phyloP scores from a whole-genome alignment of 202 grass and related monocot species.

The Brachypodium distachyon region DNA sequence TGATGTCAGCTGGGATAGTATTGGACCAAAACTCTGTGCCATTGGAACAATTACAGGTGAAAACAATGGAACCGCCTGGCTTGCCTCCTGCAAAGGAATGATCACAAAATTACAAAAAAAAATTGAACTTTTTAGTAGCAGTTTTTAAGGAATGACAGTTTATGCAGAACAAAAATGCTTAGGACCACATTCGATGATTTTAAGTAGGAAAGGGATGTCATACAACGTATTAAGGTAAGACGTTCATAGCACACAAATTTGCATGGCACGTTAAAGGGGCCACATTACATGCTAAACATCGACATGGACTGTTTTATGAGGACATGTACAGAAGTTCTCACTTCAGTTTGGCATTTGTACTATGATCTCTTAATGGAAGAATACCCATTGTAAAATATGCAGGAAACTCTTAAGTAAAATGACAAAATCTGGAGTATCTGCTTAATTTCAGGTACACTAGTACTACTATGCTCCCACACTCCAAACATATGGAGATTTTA shows the following conservation, averaged over 20 bases:
- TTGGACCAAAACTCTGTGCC: conserved; percentile 92
- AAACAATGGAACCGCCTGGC: conserved; percentile 76
- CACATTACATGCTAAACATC: neutral
- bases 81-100: conserved; percentile 68
- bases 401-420: neutral
- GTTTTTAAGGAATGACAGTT: neutral
- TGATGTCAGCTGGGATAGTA: conserved; percentile 76
- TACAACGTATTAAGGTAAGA: neutral
- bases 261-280: neutral
- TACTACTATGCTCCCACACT: neutral
- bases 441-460: neutral
- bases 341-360: neutral
- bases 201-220: neutral
- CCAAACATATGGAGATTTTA: neutral
- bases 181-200: neutral
- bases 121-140: neutral
- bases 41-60: conserved; percentile 95
- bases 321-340: neutral
- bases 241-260: neutral
- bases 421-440: neutral
- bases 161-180: neutral
- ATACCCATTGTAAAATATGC: neutral
- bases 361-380: neutral
- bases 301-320: neutral
- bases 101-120: neutral